Base-by-base conservation (phyloP, 495 filamentous ascomycete species). In the Staphylotrichum longicolle region DNA sequence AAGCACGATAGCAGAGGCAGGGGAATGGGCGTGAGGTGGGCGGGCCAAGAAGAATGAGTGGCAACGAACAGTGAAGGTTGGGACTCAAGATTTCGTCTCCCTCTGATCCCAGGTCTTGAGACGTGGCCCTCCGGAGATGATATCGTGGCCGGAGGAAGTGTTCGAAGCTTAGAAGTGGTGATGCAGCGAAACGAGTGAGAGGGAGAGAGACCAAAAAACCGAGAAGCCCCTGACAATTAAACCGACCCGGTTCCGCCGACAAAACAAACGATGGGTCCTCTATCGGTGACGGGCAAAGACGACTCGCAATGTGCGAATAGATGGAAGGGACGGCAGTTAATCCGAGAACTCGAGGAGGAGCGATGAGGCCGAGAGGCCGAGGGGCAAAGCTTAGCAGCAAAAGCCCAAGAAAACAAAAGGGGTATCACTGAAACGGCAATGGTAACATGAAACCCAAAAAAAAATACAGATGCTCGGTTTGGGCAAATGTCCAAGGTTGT, bases 391-490 rank as follows among this genome's bases (percentile, higher is more conserved):
- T 12, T 14, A 46, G 7, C n/a, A 7, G 54, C 33, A 34, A 11
- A 44, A 3, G 12, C 4, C 5, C 15, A 3, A 30, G 7, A 27
- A 39, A 10, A 8, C 8, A 10, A 10, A 2, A 42, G 33, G 41
- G 41, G 54, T 46, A 46, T 34, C 54, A 47, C n/a, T 54, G 41
- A 39, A 47, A 14, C 14, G 27, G 30, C 42, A 37, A 37, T 27
- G 20, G 20, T 27, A 39, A 4, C 1, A 32, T 12, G n/a, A 39
- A 37, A 27, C 15, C 27, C 12, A 30, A 35, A 48, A 11, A 9
- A 11, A 47, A 15, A 20, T 37, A 6, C 12, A 47, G 3, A 37
- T 57, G 42, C 14, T 15, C 27, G 35, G 40, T 30, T 10, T 41
- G 39, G 14, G 27, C 1, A 15, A n/a, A 46, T 15, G 9, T 39